A percentile compares a stretch with the other conserved stretches of the same genome.
Conservation (phyloP, 306 rosid genomes). For the Fragaria vesca region DNA sequence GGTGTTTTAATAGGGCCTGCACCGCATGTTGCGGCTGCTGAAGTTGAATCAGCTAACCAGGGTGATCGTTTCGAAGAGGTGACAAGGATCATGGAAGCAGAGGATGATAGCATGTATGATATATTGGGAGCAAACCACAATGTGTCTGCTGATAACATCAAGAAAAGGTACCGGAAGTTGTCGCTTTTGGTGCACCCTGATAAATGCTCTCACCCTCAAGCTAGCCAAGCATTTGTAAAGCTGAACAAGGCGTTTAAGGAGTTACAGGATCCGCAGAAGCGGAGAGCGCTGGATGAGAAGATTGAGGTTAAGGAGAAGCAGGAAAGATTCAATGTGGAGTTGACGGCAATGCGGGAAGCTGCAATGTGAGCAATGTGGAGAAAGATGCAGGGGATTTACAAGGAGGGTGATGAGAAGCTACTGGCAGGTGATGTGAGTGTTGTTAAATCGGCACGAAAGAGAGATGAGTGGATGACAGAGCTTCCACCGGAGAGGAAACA, state of each 20-base stretch:
- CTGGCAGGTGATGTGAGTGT: background rate
- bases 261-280: conserved; percentile 47
- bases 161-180: conserved; percentile 93
- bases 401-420: background rate
- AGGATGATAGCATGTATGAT: conserved; percentile 63
- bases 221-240: conserved; percentile 85
- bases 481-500: background rate
- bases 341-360: conserved; percentile 72
- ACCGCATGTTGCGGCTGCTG: conserved; percentile 70
- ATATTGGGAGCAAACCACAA: conserved; percentile 68
- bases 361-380: conserved; percentile 62
- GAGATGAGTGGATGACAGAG: background rate
- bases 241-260: conserved; percentile 71
- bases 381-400: conserved; percentile 58
- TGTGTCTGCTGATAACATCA: conserved; percentile 60
- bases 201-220: conserved; percentile 88
- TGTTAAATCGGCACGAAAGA: background rate
- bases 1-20: conserved; percentile 75
- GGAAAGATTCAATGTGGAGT: conserved; percentile 70
- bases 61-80: conserved; percentile 96
- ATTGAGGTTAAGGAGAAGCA: conserved; percentile 72
- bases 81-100: conserved; percentile 79
- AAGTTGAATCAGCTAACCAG: conserved; percentile 80
- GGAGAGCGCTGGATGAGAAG: conserved; percentile 79
- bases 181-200: conserved; percentile 97